phyloP scores from a whole-genome alignment of 176 grass and related monocot genomes.

The Eleusine indica region DNA sequence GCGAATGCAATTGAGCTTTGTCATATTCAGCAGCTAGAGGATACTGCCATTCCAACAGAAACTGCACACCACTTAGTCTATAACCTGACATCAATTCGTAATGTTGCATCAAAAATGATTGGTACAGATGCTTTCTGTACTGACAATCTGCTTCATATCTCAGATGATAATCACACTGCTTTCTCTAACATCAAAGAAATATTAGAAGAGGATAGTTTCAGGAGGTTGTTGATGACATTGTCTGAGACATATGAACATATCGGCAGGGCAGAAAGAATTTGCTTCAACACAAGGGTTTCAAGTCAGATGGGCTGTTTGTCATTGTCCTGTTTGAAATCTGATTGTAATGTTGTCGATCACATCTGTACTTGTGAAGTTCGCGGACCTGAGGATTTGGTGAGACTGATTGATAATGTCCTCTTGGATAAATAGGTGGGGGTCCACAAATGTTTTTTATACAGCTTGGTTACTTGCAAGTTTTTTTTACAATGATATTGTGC shows the following conservation, averaged over 20 bases:
- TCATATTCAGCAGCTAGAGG: background rate
- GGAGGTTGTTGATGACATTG: conserved; percentile 55
- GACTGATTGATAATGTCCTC: conserved; percentile 52
- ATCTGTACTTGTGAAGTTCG: conserved; percentile 47
- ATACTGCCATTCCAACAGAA: background rate
- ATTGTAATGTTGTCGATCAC: conserved; percentile 48
- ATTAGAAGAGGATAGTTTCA: conserved; percentile 71
- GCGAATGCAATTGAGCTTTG: conserved; percentile 42
- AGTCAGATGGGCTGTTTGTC: conserved; percentile 48
- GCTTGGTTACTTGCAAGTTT: background rate
- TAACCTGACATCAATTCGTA: conserved; percentile 68
- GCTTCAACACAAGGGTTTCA: conserved; percentile 11
- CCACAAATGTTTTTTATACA: background rate
- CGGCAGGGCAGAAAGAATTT: conserved; percentile 13
- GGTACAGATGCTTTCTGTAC: conserved; percentile 60
- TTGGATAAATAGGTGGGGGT: conserved; percentile 15
- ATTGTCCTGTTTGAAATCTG: conserved; percentile 42
- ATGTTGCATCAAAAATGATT: conserved; percentile 72
- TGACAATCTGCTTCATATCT: conserved; percentile 64
- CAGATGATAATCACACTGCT: conserved; percentile 65
- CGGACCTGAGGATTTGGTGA: conserved; percentile 66
- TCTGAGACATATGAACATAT: conserved; percentile 53
- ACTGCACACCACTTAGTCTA: conserved; percentile 50
- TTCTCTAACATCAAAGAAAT: conserved; percentile 73
- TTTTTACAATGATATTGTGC: too few relatives aligned